Base-by-base conservation (phyloP, 2,329 filamentous ascomycete species). In the Sarocladium brachiariae region DNA sequence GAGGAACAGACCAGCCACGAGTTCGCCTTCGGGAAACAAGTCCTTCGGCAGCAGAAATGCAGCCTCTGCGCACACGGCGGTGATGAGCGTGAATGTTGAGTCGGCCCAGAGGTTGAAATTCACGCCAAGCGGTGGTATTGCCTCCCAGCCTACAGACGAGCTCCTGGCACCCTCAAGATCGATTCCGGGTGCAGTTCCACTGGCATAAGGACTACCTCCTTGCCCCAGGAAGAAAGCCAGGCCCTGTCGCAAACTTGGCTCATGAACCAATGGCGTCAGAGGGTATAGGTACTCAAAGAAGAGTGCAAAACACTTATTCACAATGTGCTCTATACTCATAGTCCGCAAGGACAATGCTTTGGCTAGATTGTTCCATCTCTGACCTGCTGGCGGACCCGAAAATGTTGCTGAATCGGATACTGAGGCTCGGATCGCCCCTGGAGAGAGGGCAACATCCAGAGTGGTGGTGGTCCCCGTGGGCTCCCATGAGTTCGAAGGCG, bases 241-340 rank as follows among this genome's bases (percentile, higher is more conserved):
- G 16, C 61, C 65, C 23, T 66, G 58, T 13, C 69, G 63, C 5
- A 72, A 58, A 56, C 63, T 70, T 0, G 67, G 62, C 41, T 72
- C 69, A 52, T 72, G 69, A 2, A 72, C 63, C 37, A 72, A 53
- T 2, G 69, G 69, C 16, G 64, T 72, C 2, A 72, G 61, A 2
- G 70, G 70, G 47, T 68, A 71, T 2, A 72, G 66, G 46, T 70
- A 70, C 49, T 70, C 61, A 27, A 71, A 71, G 52, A 71, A 72
- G 18, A 71, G 54, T 50, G 69, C 61, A 27, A 72, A 61, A 48
- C 68, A 72, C 23, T 60, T 58, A 21, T 57, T 60, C 6, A 65
- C 58, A 4, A 63, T 55, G 5, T 53, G 53, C 23, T 65, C 58
- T 8, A 65, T 51, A 43, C 56, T 54, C 51, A 24, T 60, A 58